phyloP scores from a whole-genome alignment of 306 rosid genomes.

The Quercus aquifolioides region DNA sequence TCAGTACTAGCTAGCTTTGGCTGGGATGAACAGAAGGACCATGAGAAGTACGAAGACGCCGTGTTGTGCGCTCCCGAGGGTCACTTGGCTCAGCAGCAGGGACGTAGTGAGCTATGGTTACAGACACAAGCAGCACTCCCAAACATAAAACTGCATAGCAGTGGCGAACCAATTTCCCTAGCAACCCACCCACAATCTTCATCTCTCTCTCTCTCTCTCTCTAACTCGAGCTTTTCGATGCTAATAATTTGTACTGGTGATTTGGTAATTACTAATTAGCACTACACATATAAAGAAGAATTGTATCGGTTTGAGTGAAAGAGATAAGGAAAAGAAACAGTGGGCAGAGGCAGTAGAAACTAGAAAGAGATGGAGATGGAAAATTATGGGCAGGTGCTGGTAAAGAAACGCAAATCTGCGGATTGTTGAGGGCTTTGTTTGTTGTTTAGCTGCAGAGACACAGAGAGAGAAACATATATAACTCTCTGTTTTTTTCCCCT shows the following conservation, averaged over 20 bases:
- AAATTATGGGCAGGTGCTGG: not conserved
- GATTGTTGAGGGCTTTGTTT: not conserved
- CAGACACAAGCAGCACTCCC: conserved; percentile 32
- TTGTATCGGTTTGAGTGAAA: not conserved
- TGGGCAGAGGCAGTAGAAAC: not conserved
- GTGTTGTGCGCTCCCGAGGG: conserved; percentile 2
- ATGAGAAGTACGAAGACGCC: conserved; percentile 21
- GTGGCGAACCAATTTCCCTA: conserved; percentile 25
- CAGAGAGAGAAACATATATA: not conserved
- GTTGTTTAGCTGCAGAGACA: conserved; percentile 14
- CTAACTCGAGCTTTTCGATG: not conserved
- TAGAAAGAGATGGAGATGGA: not conserved
- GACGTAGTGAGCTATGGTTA: conserved; percentile 24
- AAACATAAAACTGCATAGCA: conserved; percentile 45
- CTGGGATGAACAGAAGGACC: conserved; percentile 9
- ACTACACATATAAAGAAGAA: not conserved
- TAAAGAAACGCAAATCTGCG: conserved; percentile 6
- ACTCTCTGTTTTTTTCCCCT: no score
- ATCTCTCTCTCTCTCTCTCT: not conserved
- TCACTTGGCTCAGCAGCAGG: not conserved
- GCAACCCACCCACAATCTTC: conserved; percentile 9
- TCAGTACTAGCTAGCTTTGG: not conserved
- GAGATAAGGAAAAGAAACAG: not conserved
- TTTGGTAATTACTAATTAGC: not conserved
- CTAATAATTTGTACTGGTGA: not conserved